Evolutionary conservation across 176 grass and related monocot species (phyloP).

Genomic region (Aechmea fasciata): DNA sequence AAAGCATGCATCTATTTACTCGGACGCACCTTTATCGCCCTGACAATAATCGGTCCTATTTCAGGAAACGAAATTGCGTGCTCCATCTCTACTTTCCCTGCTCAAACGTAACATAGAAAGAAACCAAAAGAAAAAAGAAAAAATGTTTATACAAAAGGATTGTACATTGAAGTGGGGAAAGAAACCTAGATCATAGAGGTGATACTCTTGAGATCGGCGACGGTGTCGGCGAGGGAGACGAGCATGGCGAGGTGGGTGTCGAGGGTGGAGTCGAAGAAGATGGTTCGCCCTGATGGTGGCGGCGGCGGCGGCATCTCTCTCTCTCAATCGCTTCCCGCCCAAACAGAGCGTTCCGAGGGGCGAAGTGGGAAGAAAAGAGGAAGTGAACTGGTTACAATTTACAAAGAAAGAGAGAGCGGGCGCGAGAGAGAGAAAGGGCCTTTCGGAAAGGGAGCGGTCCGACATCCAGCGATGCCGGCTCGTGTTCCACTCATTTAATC

Average conservation of each 20-base stretch:
- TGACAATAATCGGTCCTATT: constrained; percentile 37
- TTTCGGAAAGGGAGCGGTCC: too few relatives aligned
- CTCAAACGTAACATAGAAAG: constrained; percentile 8
- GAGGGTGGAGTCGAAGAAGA: constrained; percentile 57
- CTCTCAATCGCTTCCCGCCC: constrained; percentile 21
- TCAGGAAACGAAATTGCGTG: constrained; percentile 26
- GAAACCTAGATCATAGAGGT: neutral
- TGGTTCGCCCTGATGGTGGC: neutral
- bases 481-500: too few relatives aligned
- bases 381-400: too few relatives aligned
- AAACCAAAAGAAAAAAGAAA: constrained; percentile 1
- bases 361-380: constrained; percentile 2
- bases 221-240: constrained; percentile 28
- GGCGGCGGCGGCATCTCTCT: neutral
- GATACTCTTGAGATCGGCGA: constrained; percentile 56
- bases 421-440: neutral
- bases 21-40: constrained; percentile 13
- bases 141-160: constrained; percentile 21
- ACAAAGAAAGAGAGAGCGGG: neutral
- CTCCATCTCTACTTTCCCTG: constrained; percentile 27
- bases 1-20: neutral
- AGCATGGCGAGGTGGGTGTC: constrained; percentile 39
- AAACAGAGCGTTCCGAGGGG: neutral
- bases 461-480: too few relatives aligned
- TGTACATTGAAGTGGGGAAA: constrained; percentile 17